Base-by-base conservation (phyloP, 2,329 filamentous ascomycete genomes). In the Calonectria naviculata region DNA sequence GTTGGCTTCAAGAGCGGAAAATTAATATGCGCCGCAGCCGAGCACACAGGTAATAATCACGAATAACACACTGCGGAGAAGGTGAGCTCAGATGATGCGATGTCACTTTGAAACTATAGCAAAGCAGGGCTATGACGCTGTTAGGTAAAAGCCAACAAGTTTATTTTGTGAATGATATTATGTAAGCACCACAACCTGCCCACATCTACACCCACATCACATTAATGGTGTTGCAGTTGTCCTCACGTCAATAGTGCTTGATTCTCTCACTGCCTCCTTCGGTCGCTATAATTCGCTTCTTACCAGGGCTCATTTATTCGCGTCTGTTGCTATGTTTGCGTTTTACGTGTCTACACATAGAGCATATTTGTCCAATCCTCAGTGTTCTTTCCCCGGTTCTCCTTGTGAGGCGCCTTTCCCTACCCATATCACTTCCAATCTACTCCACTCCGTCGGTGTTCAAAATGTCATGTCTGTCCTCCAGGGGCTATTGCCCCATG, bases 161-260 rank as follows among this genome's bases (percentile, higher is more conserved):
- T 70, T 73, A 63, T 75, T 78, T 67, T 79, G 77, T 79, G 77
- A 77, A 76, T 61, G 38, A 61, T 61, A 61, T 61, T 61, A 61
- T 61, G 77, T 79, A 79, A 79, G 71, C 77, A 36, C 5, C n/a
- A 10, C 42, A 47, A 60, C 13, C 21, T 42, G 26, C n/a, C n/a
- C n/a, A 19, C 31, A 34, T 46, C 19, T 42, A 21, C 58, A 68
- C 19, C 34, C 41, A 17, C 36, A 21, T 17, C 5, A 36, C 21
- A 34, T n/a, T n/a, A n/a, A n/a, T n/a, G n/a, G n/a, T n/a, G 42
- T 38, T 26, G 34, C 10, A 28, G 19, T 38, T 58, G 52, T n/a
- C n/a, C n/a, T n/a, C n/a, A n/a, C n/a, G n/a, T n/a, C n/a, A n/a
- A n/a, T n/a, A n/a, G n/a, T n/a, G 26, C 15, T 12, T 26, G 21